A percentile compares a stretch with the other conserved stretches of the same genome.
phyloP scores from a whole-genome alignment of 2,329 filamentous ascomycete genomes.

The Aspergillus aculeatus region DNA sequence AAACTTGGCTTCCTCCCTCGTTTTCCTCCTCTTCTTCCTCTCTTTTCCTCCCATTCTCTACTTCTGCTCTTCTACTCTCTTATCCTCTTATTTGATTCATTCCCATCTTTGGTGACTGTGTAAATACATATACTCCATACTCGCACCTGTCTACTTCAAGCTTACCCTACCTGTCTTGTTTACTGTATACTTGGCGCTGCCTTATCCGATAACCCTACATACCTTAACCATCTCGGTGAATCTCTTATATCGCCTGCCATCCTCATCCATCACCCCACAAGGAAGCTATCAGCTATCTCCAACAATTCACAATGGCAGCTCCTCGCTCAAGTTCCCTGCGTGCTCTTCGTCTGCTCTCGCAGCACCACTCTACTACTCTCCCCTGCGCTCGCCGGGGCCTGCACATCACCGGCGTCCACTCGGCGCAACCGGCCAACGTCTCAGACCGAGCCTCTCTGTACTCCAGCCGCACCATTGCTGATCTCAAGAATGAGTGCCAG shows the following conservation, averaged over 20 bases:
- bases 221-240: slow-evolving; percentile 7
- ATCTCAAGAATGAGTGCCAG: slow-evolving; percentile 53
- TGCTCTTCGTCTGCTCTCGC: slow-evolving; percentile 44
- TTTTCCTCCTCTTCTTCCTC: slow-evolving; percentile 4
- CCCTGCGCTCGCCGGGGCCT: slow-evolving; percentile 49
- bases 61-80: neutral
- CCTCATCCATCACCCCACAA: neutral
- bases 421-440: slow-evolving; percentile 52
- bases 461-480: slow-evolving; percentile 51
- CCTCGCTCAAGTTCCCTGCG: slow-evolving; percentile 47
- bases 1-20: neutral
- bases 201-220: slow-evolving; percentile 14
- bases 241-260: slow-evolving; percentile 4
- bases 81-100: neutral
- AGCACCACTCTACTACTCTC: slow-evolving; percentile 31
- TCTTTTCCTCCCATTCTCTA: slow-evolving; percentile 1
- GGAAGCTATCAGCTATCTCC: neutral
- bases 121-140: too few species aligned
- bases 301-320: slow-evolving; percentile 40
- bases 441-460: slow-evolving; percentile 53
- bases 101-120: neutral
- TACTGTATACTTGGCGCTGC: slow-evolving; percentile 10
- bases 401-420: slow-evolving; percentile 61
- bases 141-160: neutral
- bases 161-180: neutral